These are phyloP conservation scores for Silene noctiflora DNA, from an alignment of 179 eudicot species.

Conservation along the genomic window DNA sequence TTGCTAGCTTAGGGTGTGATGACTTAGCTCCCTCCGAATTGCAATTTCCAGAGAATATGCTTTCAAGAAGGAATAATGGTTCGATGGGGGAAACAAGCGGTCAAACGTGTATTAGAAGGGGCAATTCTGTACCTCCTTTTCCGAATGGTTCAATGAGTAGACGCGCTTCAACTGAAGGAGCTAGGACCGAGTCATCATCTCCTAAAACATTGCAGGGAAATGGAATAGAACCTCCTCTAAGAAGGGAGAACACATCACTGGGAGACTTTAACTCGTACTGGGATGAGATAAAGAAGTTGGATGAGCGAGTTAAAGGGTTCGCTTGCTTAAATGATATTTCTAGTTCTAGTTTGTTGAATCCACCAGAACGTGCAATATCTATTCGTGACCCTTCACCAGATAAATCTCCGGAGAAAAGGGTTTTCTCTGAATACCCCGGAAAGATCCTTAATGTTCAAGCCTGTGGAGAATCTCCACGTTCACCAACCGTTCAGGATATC, in stretches of 20 bases:
- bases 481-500: conserved; percentile 56
- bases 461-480: conserved; percentile 26
- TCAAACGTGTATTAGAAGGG: conserved; percentile 32
- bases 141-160: conserved; percentile 28
- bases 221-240: not conserved
- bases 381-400: conserved; percentile 30
- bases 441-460: conserved; percentile 22
- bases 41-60: conserved; percentile 56
- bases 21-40: conserved; percentile 48
- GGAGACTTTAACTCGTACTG: conserved; percentile 53
- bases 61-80: conserved; percentile 45
- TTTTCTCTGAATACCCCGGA: conserved; percentile 21
- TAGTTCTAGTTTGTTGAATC: conserved; percentile 15
- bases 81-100: conserved; percentile 24
- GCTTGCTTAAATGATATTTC: conserved; percentile 13
- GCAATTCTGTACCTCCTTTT: conserved; percentile 54
- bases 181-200: conserved; percentile 35
- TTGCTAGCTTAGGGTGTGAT: conserved; percentile 58
- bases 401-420: conserved; percentile 22
- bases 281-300: conserved; percentile 69
- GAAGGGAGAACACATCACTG: conserved; percentile 14
- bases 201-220: conserved; percentile 19
- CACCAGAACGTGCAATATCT: conserved; percentile 24
- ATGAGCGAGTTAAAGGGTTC: conserved; percentile 58
- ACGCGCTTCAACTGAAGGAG: conserved; percentile 40